A percentile compares a stretch with the other conserved stretches of the same genome.
Evolutionary conservation across 768 basidiomycete genomes (phyloP).

Genomic region (Naganishia randhawae): DNA sequence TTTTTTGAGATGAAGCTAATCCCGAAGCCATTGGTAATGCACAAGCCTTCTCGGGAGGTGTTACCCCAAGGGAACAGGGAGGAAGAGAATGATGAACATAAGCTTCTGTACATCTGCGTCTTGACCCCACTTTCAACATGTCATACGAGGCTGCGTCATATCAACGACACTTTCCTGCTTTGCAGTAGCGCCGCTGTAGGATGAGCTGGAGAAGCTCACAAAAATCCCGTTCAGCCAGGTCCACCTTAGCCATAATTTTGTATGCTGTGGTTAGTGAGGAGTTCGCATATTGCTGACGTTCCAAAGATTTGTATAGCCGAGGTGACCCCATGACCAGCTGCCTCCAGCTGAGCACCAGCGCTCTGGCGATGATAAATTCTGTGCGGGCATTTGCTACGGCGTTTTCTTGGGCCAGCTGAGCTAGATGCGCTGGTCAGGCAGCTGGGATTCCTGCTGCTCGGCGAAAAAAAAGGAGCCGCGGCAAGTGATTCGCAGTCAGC

Average conservation of each 20-base stretch:
- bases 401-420: too few species aligned
- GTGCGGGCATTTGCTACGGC: background rate
- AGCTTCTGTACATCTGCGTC: too few species aligned
- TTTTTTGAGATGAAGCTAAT: slow-evolving; percentile 2
- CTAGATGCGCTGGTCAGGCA: too few species aligned
- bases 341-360: background rate
- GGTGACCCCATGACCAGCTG: background rate
- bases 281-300: slow-evolving; percentile 18
- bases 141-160: slow-evolving; percentile 13
- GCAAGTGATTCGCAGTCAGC: too few species aligned
- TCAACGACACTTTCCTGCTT: background rate
- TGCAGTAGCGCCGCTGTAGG: background rate
- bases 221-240: slow-evolving; percentile 1
- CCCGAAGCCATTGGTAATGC: background rate
- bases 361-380: background rate
- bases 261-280: slow-evolving; percentile 14
- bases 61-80: background rate
- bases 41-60: slow-evolving; percentile 17
- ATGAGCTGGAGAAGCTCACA: background rate
- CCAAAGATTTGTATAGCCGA: background rate
- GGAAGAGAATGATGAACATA: too few species aligned
- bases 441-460: too few species aligned
- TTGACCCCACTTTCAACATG: background rate
- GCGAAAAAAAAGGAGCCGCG: too few species aligned
- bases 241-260: background rate